A percentile compares a stretch with the other conserved stretches of the same genome.
phyloP scores from a whole-genome alignment of 169 alveolate species.

The Theileria parva region DNA sequence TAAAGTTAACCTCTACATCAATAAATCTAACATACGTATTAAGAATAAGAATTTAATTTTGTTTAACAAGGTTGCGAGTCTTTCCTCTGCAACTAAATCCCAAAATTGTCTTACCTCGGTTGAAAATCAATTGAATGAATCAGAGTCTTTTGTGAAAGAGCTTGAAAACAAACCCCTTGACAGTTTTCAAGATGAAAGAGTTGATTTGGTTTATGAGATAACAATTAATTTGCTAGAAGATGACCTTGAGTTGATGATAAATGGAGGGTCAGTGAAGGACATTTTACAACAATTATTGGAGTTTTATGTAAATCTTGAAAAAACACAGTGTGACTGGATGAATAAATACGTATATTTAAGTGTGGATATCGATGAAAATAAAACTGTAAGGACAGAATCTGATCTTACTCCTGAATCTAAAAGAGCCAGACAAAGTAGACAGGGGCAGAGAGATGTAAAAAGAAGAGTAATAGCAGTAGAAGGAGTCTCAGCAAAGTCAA shows the following conservation, averaged over 20 bases:
- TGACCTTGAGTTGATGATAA: background rate
- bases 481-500: conserved; percentile 12
- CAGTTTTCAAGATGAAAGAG: background rate
- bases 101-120: background rate
- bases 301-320: background rate
- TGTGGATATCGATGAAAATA: background rate
- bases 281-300: background rate
- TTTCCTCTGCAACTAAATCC: background rate
- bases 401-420: background rate
- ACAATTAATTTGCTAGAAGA: background rate
- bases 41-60: background rate
- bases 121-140: background rate
- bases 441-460: conserved; percentile 20
- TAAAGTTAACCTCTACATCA: background rate
- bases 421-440: background rate
- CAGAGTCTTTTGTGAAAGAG: background rate
- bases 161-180: background rate
- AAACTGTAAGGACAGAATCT: background rate
- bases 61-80: background rate
- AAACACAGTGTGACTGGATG: background rate
- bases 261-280: background rate
- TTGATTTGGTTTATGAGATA: background rate
- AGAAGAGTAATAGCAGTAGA: conserved; percentile 17
- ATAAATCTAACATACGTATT: background rate
- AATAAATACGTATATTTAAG: background rate